phyloP scores from a whole-genome alignment of 106 monocot genomes.

The Xerophyta viscosa region DNA sequence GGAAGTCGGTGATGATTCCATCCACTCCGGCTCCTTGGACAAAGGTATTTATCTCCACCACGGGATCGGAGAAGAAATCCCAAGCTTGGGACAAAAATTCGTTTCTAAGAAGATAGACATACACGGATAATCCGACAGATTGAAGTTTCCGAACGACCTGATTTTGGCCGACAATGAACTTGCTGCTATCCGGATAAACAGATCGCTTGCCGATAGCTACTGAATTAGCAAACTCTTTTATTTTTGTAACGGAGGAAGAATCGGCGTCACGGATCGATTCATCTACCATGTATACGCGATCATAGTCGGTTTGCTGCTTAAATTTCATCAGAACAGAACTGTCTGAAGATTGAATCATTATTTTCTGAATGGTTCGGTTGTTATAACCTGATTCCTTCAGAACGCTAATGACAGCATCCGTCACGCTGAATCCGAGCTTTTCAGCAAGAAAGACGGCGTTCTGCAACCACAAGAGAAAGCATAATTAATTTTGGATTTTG shows the following conservation, averaged over 20 bases:
- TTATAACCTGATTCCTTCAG: conserved; percentile 15
- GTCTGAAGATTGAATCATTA: conserved; percentile 25
- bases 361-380: conserved; percentile 19
- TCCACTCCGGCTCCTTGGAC: conserved; percentile 45
- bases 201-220: conserved; percentile 22
- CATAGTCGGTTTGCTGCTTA: conserved; percentile 15
- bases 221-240: conserved; percentile 20
- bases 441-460: conserved; percentile 22
- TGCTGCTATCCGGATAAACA: conserved; percentile 12
- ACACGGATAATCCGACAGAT: conserved; percentile 33
- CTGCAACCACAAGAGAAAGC: conserved; percentile 12
- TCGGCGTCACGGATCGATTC: conserved; percentile 16
- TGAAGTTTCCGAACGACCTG: conserved; percentile 29
- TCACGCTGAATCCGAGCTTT: conserved; percentile 14
- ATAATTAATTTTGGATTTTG: background rate
- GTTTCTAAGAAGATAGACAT: conserved; percentile 37
- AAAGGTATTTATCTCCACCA: conserved; percentile 42
- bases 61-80: conserved; percentile 50
- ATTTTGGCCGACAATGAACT: conserved; percentile 13
- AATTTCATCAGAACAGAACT: conserved; percentile 19
- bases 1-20: conserved; percentile 63
- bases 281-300: conserved; percentile 29
- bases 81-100: conserved; percentile 57
- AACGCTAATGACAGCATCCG: conserved; percentile 18
- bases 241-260: conserved; percentile 19